phyloP scores from a whole-genome alignment of 176 grass and related monocot species.

The Tillandsia leiboldiana region DNA sequence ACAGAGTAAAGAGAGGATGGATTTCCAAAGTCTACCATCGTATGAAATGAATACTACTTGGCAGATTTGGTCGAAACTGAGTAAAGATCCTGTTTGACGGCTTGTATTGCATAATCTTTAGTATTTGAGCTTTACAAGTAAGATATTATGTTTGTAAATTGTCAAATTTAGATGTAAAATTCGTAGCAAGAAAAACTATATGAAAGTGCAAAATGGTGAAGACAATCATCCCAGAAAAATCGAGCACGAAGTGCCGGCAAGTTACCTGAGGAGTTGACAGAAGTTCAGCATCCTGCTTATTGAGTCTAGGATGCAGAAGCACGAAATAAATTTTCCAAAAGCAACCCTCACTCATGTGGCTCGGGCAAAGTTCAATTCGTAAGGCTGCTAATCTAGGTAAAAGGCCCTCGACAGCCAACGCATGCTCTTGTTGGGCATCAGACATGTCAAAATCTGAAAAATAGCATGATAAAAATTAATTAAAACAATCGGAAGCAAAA shows the following conservation, averaged over 20 bases:
- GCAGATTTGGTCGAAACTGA: background rate
- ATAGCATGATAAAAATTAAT: background rate
- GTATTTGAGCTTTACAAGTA: background rate
- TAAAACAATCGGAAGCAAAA: background rate
- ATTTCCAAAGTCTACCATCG: too few relatives aligned
- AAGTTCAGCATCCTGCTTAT: conserved; percentile 71
- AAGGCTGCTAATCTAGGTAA: conserved; percentile 73
- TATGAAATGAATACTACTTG: too few relatives aligned
- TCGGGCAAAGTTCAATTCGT: conserved; percentile 83
- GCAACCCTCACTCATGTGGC: conserved; percentile 68
- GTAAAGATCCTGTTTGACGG: background rate
- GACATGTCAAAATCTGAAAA: conserved; percentile 89
- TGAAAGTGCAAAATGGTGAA: background rate
- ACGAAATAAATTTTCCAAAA: conserved; percentile 99
- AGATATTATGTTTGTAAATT: background rate
- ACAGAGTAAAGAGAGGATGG: too few relatives aligned
- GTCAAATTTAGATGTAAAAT: background rate
- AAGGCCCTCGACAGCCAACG: conserved; percentile 55
- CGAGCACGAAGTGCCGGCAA: background rate
- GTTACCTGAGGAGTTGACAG: conserved; percentile 82
- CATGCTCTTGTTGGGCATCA: conserved; percentile 75
- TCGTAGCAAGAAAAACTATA: background rate
- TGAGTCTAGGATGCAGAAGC: conserved; percentile 88
- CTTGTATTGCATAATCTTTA: too few relatives aligned
- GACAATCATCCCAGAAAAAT: background rate